Evolutionary conservation across 2,329 filamentous ascomycete genomes (phyloP), one percentile per base, ranked within the genome.

Genomic region (Cephalotrichum gorgonifer): DNA sequence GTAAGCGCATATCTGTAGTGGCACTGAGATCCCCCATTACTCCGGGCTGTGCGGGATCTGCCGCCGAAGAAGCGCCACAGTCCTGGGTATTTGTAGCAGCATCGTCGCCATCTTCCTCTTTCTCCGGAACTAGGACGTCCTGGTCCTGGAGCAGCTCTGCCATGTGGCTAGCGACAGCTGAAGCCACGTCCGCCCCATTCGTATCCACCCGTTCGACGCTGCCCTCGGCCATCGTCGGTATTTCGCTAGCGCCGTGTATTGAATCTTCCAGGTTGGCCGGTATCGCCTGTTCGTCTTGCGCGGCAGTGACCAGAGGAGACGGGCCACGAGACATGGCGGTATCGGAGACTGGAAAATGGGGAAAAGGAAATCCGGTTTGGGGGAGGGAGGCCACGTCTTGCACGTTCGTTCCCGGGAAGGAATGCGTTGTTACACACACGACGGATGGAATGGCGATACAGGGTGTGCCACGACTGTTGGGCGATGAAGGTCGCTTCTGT

Each of bases 321-420:
- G 45, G 28, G 33, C 39, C 45, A 47, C 45, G 33, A 47, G 45
- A 26, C 45, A 41, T 41, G 25, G 27, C 20, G 22, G n/a, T 23
- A 25, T 43, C 28, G 28, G 31, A n/a, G 23, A 27, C 20, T 25
- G 9, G 23, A 35, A 15, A 17, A 25, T 6, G 4, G 25, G 11
- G 30, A 44, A 23, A 43, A 23, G 23, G 15, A 6, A 23, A 20
- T 15, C 39, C 14, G 7, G 30, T 23, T 46, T 23, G 44, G 17
- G 44, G 9, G 12, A 38, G 30, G 20, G 9, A 20, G n/a, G 30
- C 28, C 30, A 38, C 28, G 31, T n/a, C n/a, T n/a, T n/a, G n/a
- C n/a, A n/a, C n/a, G n/a, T n/a, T n/a, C n/a, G n/a, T n/a, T n/a
- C n/a, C n/a, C n/a, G n/a, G n/a, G n/a, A n/a, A n/a, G n/a, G n/a